phyloP scores from a whole-genome alignment of 306 rosid species.

The Trichosanthes truncata region DNA sequence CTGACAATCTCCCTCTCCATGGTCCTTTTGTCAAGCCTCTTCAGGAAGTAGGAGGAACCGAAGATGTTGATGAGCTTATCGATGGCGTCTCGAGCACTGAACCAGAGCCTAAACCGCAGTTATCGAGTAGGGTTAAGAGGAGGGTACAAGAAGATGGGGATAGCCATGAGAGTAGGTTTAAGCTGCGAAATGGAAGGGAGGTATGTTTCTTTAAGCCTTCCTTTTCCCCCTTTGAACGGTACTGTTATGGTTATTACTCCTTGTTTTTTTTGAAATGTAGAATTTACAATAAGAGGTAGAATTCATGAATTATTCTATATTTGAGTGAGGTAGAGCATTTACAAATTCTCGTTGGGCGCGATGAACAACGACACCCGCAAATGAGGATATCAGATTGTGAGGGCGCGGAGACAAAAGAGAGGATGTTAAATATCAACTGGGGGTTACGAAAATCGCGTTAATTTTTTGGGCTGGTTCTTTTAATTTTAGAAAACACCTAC shows the following conservation, averaged over 20 bases:
- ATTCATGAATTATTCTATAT: background rate
- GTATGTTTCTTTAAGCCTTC: constrained; percentile 16
- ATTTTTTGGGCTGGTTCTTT: too few species aligned
- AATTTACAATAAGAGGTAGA: background rate
- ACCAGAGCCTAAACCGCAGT: background rate
- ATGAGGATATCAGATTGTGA: background rate
- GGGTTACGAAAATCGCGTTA: background rate
- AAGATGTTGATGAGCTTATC: background rate
- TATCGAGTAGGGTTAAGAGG: constrained; percentile 29
- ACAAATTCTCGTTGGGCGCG: background rate
- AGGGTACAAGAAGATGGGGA: constrained; percentile 31
- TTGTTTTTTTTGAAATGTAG: background rate
- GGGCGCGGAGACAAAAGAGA: too few species aligned
- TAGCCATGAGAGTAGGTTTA: constrained; percentile 45
- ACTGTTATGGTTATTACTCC: background rate
- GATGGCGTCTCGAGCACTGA: background rate
- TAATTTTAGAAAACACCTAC: background rate
- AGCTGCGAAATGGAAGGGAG: constrained; percentile 82
- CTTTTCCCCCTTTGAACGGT: background rate
- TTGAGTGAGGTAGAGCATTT: background rate
- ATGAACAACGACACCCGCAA: background rate
- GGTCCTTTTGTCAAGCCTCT: background rate
- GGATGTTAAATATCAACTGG: too few species aligned
- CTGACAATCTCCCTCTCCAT: background rate
- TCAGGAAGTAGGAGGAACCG: background rate